phyloP scores from a whole-genome alignment of 2,329 filamentous ascomycete genomes.

The Claviceps pazoutovae region DNA sequence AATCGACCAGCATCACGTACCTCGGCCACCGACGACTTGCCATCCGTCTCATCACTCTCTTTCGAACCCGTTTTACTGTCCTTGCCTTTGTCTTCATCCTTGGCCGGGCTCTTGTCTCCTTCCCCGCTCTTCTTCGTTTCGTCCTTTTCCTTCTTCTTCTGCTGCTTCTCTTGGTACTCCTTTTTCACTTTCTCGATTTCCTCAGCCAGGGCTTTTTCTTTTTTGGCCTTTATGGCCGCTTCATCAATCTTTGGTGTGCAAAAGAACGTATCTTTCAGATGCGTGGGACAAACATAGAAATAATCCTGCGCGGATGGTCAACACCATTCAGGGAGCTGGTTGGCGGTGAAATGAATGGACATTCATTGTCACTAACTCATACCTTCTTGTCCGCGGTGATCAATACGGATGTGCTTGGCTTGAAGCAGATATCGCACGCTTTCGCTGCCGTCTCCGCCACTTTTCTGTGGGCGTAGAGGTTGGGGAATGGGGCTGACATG shows the following conservation, averaged over 20 bases:
- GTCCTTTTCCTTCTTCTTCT: constrained; percentile 54
- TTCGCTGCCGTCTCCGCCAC: constrained; percentile 76
- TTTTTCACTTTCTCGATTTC: constrained; percentile 54
- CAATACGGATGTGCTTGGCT: constrained; percentile 72
- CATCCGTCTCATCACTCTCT: constrained; percentile 10
- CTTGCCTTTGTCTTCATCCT: constrained; percentile 17
- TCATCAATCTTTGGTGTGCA: constrained; percentile 62
- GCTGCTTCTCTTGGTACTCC: constrained; percentile 63
- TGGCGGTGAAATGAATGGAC: neutral
- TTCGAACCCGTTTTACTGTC: constrained; percentile 11
- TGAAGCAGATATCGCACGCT: constrained; percentile 84
- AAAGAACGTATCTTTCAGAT: constrained; percentile 74
- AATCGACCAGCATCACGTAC: neutral
- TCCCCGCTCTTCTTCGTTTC: constrained; percentile 32
- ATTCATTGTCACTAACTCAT: constrained; percentile 5
- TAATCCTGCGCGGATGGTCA: constrained; percentile 43
- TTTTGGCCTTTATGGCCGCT: constrained; percentile 46
- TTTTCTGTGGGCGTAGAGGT: constrained; percentile 71
- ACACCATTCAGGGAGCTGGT: neutral
- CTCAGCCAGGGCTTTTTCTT: constrained; percentile 47
- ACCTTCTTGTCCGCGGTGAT: constrained; percentile 86
- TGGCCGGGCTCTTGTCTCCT: constrained; percentile 22
- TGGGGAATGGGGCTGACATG: constrained; percentile 39
- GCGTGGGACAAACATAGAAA: constrained; percentile 77
- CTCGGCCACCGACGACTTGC: neutral